Base-by-base conservation (phyloP, 768 basidiomycete genomes). In the Trametes cinnabarina region DNA sequence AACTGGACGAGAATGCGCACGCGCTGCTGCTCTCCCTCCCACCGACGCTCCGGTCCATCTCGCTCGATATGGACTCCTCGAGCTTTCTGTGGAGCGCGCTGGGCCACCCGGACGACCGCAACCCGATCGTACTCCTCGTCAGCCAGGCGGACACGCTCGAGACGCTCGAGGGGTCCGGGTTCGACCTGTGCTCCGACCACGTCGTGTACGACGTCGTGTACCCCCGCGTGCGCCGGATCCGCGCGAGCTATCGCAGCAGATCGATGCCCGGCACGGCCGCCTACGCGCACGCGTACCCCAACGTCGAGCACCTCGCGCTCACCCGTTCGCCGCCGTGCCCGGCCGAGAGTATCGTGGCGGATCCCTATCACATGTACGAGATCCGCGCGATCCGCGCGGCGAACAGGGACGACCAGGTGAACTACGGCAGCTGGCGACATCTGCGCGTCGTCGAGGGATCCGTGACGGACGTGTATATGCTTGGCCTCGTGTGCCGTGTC, bases 181-280 rank as follows among this genome's bases (percentile, higher is more conserved):
- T 60, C 34, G 47, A 50, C 30, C 15, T 39, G 20, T 12, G 30
- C 11, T 48, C 58, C 8, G 41, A 26, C 7, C 3, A 17, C 20
- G 48, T 60, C 47, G n/a, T 37, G 51, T 55, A 50, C 58, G 53
- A 44, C 41, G 37, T 51, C 26, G 48, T 51, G 17, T 60, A 55
- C 41, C 53, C 58, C 32, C 40, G 47, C 30, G 42, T 60, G 23
- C 58, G 53, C 23, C 22, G 8, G 2, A 25, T 60, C 41, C 2
- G 12, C n/a, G 52, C 48, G 19, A 12, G 19, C 7, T 51, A 51
- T 26, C 14, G 22, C 3, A 32, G 43, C 30, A 9, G 32, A 15
- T 37, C 41, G 46, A 34, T 53, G 58, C 58, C 58, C 17, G 47
- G 46, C 26, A 55, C 48, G 15, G 37, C 42, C 15, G 47, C 47